These are phyloP conservation scores for Rhizophagus clarus DNA, from an alignment of 192 early-diverging fungal species.

Conservation along the genomic window DNA sequence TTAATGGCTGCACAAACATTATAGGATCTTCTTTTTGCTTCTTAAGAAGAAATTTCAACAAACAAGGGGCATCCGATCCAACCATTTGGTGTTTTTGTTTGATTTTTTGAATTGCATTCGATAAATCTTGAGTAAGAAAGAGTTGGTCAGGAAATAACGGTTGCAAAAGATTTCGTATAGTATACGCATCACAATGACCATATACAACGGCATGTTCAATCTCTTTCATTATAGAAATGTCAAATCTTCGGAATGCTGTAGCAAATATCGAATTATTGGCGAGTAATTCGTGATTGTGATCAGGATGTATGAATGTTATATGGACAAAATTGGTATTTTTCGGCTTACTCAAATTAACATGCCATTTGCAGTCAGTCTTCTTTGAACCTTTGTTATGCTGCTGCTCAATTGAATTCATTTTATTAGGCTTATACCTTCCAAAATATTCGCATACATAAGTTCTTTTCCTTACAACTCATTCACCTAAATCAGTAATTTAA, in stretches of 20 bases:
- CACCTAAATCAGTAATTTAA: not conserved
- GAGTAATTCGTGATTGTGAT: not conserved
- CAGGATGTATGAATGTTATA: not conserved
- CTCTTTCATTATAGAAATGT: not conserved
- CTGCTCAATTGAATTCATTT: not conserved
- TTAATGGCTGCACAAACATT: not conserved
- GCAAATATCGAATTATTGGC: not conserved
- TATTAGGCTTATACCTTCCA: not conserved
- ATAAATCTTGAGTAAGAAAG: conserved; percentile 2
- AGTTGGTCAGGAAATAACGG: not conserved
- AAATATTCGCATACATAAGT: not conserved
- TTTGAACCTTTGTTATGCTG: not conserved
- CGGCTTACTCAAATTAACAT: not conserved
- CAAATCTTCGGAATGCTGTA: not conserved
- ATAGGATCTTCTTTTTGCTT: not conserved
- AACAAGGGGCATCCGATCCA: not conserved
- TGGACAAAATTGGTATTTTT: not conserved
- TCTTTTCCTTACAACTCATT: not conserved
- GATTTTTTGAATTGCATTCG: not conserved
- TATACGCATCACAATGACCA: not conserved
- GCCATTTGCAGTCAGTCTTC: not conserved
- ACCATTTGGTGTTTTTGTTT: not conserved
- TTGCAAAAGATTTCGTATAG: not conserved
- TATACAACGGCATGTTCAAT: not conserved
- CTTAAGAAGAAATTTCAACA: conserved; percentile 1